Conservation (phyloP, 331 rosid genomes). For the Quercus lobata region DNA sequence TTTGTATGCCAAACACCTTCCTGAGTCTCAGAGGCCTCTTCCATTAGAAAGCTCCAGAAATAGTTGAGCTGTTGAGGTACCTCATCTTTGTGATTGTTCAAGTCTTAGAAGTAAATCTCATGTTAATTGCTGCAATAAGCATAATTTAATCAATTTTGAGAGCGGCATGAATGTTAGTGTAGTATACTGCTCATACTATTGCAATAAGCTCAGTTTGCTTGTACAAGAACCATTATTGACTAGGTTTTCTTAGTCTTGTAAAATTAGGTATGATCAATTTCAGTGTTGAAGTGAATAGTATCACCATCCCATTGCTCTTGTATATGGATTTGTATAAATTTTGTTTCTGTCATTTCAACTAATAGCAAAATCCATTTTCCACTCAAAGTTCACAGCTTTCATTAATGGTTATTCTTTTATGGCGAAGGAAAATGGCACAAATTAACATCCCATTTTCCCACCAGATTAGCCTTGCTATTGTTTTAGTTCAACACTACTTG, state of each 20-base stretch:
- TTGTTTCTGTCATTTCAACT: not conserved
- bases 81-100: not conserved
- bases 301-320: not conserved
- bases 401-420: not conserved
- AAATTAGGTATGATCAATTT: not conserved
- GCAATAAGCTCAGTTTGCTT: not conserved
- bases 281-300: not conserved
- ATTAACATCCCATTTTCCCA: not conserved
- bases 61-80: not conserved
- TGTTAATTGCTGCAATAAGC: not conserved
- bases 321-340: not conserved
- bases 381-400: not conserved
- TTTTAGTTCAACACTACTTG: too few relatives aligned
- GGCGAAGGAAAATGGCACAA: not conserved
- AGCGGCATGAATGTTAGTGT: not conserved
- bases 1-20: conserved; percentile 42
- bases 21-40: conserved; percentile 43
- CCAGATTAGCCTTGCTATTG: too few relatives aligned
- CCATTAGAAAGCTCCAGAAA: not conserved
- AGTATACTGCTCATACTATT: not conserved
- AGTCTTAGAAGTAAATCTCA: not conserved
- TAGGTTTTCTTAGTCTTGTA: conserved; percentile 2
- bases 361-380: not conserved
- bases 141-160: not conserved
- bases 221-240: not conserved